These are phyloP conservation scores for Sporothrix variecibatus DNA, from an alignment of 2,329 filamentous ascomycete genomes.

Conservation along the genomic window DNA sequence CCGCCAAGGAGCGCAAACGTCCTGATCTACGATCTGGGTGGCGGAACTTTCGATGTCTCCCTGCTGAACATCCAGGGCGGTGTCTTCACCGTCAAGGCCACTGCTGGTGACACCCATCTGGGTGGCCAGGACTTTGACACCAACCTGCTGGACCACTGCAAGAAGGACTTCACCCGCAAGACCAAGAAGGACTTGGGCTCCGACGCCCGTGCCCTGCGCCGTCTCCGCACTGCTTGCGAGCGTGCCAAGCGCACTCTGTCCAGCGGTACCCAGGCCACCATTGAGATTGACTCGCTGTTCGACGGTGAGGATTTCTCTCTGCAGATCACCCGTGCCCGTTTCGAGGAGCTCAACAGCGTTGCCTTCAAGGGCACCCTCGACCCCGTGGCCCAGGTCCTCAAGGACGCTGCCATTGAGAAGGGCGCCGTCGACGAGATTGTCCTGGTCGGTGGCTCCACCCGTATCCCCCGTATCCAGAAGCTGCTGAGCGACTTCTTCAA, in stretches of 20 bases:
- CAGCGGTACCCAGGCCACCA: slow-evolving; percentile 93
- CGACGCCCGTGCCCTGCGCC: slow-evolving; percentile 89
- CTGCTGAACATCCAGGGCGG: slow-evolving; percentile 98
- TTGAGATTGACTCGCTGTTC: slow-evolving; percentile 98
- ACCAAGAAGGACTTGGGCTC: slow-evolving; percentile 62
- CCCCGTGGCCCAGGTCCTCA: slow-evolving; percentile 93
- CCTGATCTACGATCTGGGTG: slow-evolving; percentile 99
- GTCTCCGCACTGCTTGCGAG: slow-evolving; percentile 97
- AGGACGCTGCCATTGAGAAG: slow-evolving; percentile 89
- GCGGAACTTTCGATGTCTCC: slow-evolving; percentile 98
- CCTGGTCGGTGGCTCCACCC: slow-evolving; percentile 96
- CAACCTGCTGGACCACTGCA: slow-evolving; percentile 93
- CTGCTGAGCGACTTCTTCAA: slow-evolving; percentile 98
- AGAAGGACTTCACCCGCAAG: slow-evolving; percentile 68
- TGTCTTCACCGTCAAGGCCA: slow-evolving; percentile 99
- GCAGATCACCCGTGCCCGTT: slow-evolving; percentile 96
- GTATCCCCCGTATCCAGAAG: slow-evolving; percentile 99
- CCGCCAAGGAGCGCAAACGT: slow-evolving; percentile 98
- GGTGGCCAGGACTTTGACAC: slow-evolving; percentile 97
- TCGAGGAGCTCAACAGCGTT: slow-evolving; percentile 97
- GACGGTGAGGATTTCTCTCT: slow-evolving; percentile 98
- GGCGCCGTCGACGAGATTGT: slow-evolving; percentile 95
- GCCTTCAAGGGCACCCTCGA: slow-evolving; percentile 91
- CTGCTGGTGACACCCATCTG: slow-evolving; percentile 94
- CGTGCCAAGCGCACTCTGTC: slow-evolving; percentile 99